Base-by-base conservation (phyloP, 192 early-diverging fungal genomes). In the Coemansia sp. region DNA sequence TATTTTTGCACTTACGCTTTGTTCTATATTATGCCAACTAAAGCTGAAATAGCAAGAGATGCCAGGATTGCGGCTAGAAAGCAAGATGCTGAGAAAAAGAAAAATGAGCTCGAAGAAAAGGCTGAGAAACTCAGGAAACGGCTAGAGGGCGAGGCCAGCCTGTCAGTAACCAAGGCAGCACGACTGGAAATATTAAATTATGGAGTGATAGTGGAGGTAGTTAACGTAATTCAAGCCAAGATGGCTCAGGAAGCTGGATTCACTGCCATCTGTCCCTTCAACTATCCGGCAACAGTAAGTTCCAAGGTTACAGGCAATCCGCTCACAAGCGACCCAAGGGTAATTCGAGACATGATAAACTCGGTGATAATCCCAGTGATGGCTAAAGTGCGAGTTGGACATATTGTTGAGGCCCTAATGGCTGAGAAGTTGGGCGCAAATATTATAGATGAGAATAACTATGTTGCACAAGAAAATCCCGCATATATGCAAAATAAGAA, bases 391-490 rank as follows among this genome's bases (percentile, higher is more conserved):
- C 48, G 51, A 1, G 22, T 66, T 40, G 64, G 64, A 6, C 64
- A 66, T 13, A 4, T 15, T 11, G 55, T 66, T 20, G 59, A 62
- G 34, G 60, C 72, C n/a, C 72, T 87, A 78, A 95, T 96, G 77
- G 81, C 95, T 64, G 86, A 94, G 78, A 76, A 87, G 45, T 79
- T 95, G 45, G 90, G 88, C 62, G 86, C 95, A 50, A 92, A 95
- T 76, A 94, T 91, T 78, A 95, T 96, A 88, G 93, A 96, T 69
- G 95, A 96, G 78, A 89, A 87, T 41, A 93, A 96, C 72, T 91
- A 94, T 9, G 76, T 94, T 34, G 8, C 48, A 9, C 40, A 53
- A 60, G 39, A 61, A 20, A 59, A 65, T 38, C 94, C 93, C 32
- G 89, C 88, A 40, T 92, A 94, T 84, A 94, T 96, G 72, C 79